Conservation (phyloP, 169 alveolate genomes). For the Plasmodium knowlesi region DNA sequence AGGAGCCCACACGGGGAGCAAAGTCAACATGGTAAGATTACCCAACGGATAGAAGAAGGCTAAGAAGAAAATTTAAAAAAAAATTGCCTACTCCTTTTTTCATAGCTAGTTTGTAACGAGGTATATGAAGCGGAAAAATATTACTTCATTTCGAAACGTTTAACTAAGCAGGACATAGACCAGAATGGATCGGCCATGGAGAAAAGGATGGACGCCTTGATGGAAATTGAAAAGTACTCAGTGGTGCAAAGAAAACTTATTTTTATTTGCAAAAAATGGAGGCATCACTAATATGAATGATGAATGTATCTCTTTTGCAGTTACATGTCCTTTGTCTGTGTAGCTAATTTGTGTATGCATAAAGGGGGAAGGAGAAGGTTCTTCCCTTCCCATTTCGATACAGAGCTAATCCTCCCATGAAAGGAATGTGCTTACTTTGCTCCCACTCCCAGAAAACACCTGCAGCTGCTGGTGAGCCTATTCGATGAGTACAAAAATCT, state of each 20-base stretch:
- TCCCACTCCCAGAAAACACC: constrained; percentile 28
- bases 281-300: neutral
- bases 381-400: neutral
- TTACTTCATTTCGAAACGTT: neutral
- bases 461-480: constrained; percentile 16
- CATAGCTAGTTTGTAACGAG: neutral
- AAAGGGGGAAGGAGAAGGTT: neutral
- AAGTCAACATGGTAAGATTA: constrained; percentile 10
- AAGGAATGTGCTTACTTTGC: neutral
- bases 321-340: neutral
- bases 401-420: neutral
- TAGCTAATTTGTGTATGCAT: no score
- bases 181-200: constrained; percentile 6
- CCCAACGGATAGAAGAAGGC: neutral
- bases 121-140: neutral
- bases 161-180: neutral
- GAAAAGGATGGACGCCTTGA: constrained; percentile 53
- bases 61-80: neutral
- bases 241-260: neutral
- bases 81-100: neutral
- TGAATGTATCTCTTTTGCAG: neutral
- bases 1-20: neutral
- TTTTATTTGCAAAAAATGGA: neutral
- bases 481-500: constrained; percentile 52
- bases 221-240: constrained; percentile 57